Evolutionary conservation across 352 stramenopile genomes (phyloP).

Genomic region (Globisporangium recalcitrans): DNA sequence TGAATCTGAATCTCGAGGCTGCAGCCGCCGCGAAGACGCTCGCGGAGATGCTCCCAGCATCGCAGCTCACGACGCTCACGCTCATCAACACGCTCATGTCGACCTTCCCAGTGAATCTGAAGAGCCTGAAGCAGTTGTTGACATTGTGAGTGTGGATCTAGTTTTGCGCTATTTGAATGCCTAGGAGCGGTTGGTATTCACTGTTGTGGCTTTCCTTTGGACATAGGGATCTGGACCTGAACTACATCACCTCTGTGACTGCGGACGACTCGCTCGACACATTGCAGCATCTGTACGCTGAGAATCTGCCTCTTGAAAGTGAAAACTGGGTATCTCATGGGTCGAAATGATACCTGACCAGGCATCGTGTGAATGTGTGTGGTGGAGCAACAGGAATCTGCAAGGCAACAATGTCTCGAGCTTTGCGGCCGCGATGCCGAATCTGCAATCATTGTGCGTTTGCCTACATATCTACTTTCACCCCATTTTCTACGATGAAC

Average conservation of each 20-base stretch:
- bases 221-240: constrained; percentile 11
- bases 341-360: neutral
- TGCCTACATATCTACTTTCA: too few relatives aligned
- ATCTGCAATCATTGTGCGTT: constrained; percentile 44
- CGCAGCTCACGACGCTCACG: constrained; percentile 3
- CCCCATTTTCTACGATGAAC: too few relatives aligned
- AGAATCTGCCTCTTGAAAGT: neutral
- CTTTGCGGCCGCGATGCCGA: constrained; percentile 39
- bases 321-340: neutral
- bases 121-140: constrained; percentile 6
- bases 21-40: neutral
- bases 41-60: constrained; percentile 11
- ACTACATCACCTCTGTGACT: constrained; percentile 10
- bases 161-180: too few relatives aligned
- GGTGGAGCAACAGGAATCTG: constrained; percentile 23
- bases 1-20: constrained; percentile 11
- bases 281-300: constrained; percentile 11
- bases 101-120: constrained; percentile 7
- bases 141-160: constrained; percentile 4
- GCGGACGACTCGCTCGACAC: constrained; percentile 1
- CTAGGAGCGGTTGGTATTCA: neutral
- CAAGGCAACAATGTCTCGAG: constrained; percentile 44
- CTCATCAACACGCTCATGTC: constrained; percentile 11
- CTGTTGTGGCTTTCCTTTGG: neutral
- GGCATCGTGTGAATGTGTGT: constrained; percentile 6